Conservation (phyloP, 1,139 yeast species). For the Saccharomyces hybrid region DNA sequence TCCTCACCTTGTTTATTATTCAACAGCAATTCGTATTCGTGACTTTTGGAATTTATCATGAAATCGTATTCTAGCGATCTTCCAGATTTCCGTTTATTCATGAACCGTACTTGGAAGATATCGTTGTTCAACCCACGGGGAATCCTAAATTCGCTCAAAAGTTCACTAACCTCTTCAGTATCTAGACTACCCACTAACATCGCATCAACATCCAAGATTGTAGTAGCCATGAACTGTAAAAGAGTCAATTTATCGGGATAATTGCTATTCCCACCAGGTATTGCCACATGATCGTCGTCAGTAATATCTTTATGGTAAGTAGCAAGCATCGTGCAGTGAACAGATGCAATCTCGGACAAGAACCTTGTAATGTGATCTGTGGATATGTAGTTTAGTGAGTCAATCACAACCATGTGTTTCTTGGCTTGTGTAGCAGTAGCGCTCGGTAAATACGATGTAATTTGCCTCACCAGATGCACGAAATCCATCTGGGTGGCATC, state of each 20-base stretch:
- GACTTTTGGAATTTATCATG: conserved; percentile 43
- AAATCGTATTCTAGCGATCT: conserved; percentile 56
- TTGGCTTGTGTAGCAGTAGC: conserved; percentile 9
- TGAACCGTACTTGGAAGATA: conserved; percentile 43
- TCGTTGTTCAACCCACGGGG: conserved; percentile 46
- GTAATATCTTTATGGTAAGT: conserved; percentile 44
- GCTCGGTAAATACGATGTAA: conserved; percentile 26
- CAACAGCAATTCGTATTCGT: conserved; percentile 35
- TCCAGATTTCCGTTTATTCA: conserved; percentile 77
- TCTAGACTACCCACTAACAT: conserved; percentile 29
- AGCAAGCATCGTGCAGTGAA: conserved; percentile 49
- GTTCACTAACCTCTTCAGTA: conserved; percentile 44
- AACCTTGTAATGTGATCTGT: conserved; percentile 43
- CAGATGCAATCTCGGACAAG: conserved; percentile 47
- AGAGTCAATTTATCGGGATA: conserved; percentile 48
- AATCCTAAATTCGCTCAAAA: conserved; percentile 38
- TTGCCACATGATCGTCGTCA: conserved; percentile 34
- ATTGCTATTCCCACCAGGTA: conserved; percentile 19
- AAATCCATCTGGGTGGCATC: conserved; percentile 36
- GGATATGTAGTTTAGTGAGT: conserved; percentile 57
- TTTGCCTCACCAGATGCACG: conserved; percentile 25
- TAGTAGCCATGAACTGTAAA: conserved; percentile 61
- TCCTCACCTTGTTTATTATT: conserved; percentile 29
- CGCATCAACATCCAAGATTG: conserved; percentile 55
- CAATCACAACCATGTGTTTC: conserved; percentile 39